These are phyloP conservation scores for Phragmites australis DNA, from an alignment of 176 grass and related monocot genomes.

Conservation along the genomic window DNA sequence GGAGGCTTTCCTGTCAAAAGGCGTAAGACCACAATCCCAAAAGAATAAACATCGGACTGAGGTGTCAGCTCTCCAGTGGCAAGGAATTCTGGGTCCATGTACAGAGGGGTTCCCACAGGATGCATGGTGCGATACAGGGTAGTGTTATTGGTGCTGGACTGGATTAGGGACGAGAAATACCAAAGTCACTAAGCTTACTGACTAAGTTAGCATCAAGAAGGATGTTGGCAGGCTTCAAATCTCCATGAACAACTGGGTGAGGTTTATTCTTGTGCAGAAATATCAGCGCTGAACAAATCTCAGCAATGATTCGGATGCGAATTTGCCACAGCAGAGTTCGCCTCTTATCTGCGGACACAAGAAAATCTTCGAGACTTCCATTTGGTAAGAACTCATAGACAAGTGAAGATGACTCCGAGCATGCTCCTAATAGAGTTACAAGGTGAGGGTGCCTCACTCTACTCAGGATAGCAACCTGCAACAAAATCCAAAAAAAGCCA, in stretches of 20 bases:
- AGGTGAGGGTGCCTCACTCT: slow-evolving; percentile 55
- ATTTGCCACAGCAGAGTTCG: slow-evolving; percentile 36
- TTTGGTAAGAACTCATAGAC: slow-evolving; percentile 56
- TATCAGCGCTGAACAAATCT: slow-evolving; percentile 47
- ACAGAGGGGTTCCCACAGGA: slow-evolving; percentile 38
- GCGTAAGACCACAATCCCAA: slow-evolving; percentile 47
- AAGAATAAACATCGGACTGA: slow-evolving; percentile 47
- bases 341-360: slow-evolving; percentile 44
- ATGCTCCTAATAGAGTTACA: slow-evolving; percentile 45
- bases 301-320: slow-evolving; percentile 35
- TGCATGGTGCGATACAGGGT: slow-evolving; percentile 48
- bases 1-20: slow-evolving; percentile 43
- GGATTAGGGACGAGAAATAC: slow-evolving; percentile 42
- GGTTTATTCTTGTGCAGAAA: slow-evolving; percentile 58
- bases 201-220: slow-evolving; percentile 48
- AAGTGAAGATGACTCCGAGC: slow-evolving; percentile 37
- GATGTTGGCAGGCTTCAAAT: slow-evolving; percentile 53
- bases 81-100: slow-evolving; percentile 56
- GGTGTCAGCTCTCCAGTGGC: slow-evolving; percentile 48
- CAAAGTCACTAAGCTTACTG: slow-evolving; percentile 54
- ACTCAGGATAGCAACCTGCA: slow-evolving; percentile 52
- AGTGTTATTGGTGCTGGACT: slow-evolving; percentile 45
- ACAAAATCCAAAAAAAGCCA: slow-evolving; percentile 20
- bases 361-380: slow-evolving; percentile 54
- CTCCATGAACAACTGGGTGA: slow-evolving; percentile 52